Percentiles rank a stretch among this genome's conserved stretches.
Conservation (phyloP, 345 rosid genomes). For the Eucalyptus globulus region DNA sequence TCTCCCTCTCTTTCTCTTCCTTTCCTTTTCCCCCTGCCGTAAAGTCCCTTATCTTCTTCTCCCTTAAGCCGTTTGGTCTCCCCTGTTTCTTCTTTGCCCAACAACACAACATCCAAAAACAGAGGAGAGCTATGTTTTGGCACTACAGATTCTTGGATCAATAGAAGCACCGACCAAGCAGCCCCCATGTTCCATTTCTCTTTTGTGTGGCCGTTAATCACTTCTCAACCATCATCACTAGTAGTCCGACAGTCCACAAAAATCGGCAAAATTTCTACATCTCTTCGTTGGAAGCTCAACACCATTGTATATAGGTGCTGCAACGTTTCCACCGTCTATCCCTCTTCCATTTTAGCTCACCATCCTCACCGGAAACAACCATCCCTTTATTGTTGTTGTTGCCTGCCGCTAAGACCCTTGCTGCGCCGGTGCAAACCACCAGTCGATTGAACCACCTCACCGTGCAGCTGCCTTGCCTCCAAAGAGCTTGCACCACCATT, state of each 20-base stretch:
- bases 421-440: fast-evolving
- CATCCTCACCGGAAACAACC: fast-evolving
- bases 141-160: fast-evolving
- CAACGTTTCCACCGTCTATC: too few relatives aligned
- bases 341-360: fast-evolving
- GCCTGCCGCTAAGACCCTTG: fast-evolving
- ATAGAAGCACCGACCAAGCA: fast-evolving
- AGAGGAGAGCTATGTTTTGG: too few relatives aligned
- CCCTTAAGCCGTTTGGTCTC: fast-evolving
- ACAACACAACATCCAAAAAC: fast-evolving
- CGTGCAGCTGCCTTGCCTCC: fast-evolving
- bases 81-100: fast-evolving
- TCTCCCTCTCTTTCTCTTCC: too few relatives aligned
- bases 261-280: fast-evolving
- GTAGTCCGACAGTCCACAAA: fast-evolving
- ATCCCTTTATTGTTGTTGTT: too few relatives aligned
- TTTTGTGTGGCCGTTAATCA: too few relatives aligned
- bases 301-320: fast-evolving
- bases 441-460: fast-evolving
- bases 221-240: too few relatives aligned
- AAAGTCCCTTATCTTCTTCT: too few relatives aligned
- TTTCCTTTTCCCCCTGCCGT: too few relatives aligned
- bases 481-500: fast-evolving
- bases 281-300: fast-evolving
- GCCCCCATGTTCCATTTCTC: too few relatives aligned